Conservation (phyloP, 73 alveolate species). For the Paramecium biaurelia region DNA sequence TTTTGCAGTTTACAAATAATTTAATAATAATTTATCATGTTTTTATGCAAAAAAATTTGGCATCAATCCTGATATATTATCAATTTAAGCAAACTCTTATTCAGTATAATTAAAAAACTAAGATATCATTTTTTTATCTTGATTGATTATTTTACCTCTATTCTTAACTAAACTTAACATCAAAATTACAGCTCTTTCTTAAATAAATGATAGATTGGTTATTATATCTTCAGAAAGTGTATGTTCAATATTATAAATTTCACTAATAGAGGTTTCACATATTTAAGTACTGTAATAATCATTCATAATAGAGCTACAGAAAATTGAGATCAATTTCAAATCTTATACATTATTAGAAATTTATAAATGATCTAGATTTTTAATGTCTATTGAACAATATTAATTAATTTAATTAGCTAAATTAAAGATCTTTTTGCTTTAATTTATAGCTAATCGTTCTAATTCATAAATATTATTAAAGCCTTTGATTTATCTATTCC, state of each 20-base stretch:
- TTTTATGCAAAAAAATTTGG: not conserved
- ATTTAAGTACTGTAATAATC: not conserved
- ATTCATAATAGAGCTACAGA: not conserved
- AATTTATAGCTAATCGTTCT: not conserved
- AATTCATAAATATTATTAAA: conserved; percentile 9
- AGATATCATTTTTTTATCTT: not conserved
- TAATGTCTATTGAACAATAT: not conserved
- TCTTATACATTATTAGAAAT: not conserved
- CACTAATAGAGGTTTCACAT: not conserved
- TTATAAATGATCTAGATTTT: not conserved
- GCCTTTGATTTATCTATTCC: conserved; percentile 19
- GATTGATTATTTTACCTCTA: not conserved
- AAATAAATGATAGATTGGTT: not conserved
- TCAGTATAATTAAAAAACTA: not conserved
- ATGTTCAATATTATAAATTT: not conserved
- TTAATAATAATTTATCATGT: conserved; percentile 1
- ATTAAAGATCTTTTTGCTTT: not conserved
- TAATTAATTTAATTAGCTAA: not conserved
- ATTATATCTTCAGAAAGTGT: not conserved
- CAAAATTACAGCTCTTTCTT: not conserved
- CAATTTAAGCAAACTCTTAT: not conserved
- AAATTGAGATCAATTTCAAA: not conserved
- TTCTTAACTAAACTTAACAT: conserved; percentile 1
- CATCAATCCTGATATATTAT: not conserved
- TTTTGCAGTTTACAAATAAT: not conserved